Conservation (phyloP, 805 yeast genomes). For the Yarrowia sp. region DNA sequence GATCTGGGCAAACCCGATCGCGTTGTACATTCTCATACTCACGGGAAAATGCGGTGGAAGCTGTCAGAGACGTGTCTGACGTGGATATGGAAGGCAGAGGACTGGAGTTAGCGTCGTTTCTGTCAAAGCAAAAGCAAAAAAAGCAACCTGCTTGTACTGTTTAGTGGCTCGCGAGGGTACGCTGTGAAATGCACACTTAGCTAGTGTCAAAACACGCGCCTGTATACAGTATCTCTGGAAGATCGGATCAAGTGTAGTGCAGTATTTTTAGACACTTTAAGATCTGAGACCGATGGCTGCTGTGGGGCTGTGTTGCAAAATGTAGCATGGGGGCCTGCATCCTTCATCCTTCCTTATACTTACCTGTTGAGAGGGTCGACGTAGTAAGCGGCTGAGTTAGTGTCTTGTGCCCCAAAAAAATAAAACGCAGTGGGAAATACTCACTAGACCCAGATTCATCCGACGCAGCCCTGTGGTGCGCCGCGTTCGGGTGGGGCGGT, state of each 20-base stretch:
- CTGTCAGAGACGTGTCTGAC: conserved; percentile 13
- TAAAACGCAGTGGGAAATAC: not conserved
- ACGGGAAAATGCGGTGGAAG: conserved; percentile 2
- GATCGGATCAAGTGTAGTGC: no score
- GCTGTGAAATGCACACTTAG: not conserved
- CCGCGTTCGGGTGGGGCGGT: no score
- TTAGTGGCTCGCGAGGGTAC: not conserved
- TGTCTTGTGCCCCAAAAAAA: not conserved
- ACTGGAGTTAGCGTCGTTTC: not conserved
- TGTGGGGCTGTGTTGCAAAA: not conserved
- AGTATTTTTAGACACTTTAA: not conserved
- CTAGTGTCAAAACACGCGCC: not conserved
- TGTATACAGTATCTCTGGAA: no score
- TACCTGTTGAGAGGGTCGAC: conserved; percentile 20
- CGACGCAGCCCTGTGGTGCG: not conserved
- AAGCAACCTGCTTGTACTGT: no score
- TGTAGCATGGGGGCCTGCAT: not conserved
- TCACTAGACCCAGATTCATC: not conserved
- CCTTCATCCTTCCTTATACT: not conserved
- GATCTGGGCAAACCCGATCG: no score
- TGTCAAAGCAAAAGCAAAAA: not conserved
- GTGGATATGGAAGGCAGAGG: conserved; percentile 10
- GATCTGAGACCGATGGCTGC: not conserved
- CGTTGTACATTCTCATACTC: not conserved
- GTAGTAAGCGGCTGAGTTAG: conserved; percentile 2